These are phyloP conservation scores for Solanum infundibuliforme DNA, from an alignment of 257 asterid species.

Conservation along the genomic window DNA sequence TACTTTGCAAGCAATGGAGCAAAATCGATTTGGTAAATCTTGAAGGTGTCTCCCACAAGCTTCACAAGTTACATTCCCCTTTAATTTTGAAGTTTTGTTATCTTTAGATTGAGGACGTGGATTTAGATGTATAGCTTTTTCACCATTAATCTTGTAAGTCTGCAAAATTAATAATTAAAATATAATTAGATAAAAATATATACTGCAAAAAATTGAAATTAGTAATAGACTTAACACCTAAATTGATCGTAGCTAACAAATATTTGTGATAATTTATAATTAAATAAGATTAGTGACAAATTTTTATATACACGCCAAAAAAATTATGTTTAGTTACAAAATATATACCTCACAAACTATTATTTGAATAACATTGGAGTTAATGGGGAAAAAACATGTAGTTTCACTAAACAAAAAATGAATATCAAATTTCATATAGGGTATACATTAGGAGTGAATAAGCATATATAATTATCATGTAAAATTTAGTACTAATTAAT, in stretches of 20 bases:
- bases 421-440: no score
- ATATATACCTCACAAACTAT: no score
- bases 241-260: not conserved
- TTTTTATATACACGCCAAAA: no score
- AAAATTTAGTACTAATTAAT: no score
- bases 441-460: no score
- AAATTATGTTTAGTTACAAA: no score
- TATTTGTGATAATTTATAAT: no score
- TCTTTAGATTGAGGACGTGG: constrained; percentile 60
- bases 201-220: not conserved
- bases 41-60: constrained; percentile 67
- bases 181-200: not conserved
- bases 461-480: no score
- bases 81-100: constrained; percentile 32
- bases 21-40: constrained; percentile 55
- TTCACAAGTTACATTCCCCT: constrained; percentile 39
- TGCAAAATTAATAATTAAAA: constrained; percentile 3
- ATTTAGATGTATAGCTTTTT: constrained; percentile 69
- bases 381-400: no score
- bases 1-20: constrained; percentile 83
- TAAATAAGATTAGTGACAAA: no score
- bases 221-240: not conserved
- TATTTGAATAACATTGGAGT: no score
- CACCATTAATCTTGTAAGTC: constrained; percentile 76
- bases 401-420: no score